A percentile compares a stretch with the other conserved stretches of the same genome.
These are phyloP conservation scores for Sporisorium iseilematis-ciliati DNA, from an alignment of 1,284 basidiomycete genomes.

Conservation along the genomic window DNA sequence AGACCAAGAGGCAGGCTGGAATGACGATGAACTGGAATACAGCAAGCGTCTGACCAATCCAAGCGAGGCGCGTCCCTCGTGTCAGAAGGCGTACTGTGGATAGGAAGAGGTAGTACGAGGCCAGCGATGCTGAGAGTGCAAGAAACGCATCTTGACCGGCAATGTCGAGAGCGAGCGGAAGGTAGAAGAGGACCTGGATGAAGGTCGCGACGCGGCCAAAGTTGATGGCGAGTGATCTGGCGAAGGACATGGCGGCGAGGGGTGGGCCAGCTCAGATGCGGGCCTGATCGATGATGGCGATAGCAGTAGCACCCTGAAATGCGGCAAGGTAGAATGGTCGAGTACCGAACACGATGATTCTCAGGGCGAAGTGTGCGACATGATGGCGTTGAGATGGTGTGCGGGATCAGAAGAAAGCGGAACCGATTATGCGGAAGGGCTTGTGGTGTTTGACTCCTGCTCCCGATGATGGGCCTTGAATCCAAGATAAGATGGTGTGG, in stretches of 20 bases:
- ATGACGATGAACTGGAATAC: constrained; percentile 66
- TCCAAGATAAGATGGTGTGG: neutral
- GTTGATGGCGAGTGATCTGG: constrained; percentile 45
- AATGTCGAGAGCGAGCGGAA: constrained; percentile 67
- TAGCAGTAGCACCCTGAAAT: no score
- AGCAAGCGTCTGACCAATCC: constrained; percentile 58
- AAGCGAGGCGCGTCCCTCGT: constrained; percentile 48
- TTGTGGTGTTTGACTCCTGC: no score
- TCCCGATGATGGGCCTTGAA: no score
- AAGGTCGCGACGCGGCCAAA: constrained; percentile 60
- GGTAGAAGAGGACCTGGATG: constrained; percentile 67
- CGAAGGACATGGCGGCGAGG: constrained; percentile 33
- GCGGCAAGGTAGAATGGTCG: neutral
- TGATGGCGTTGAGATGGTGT: neutral
- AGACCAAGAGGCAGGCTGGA: constrained; percentile 62
- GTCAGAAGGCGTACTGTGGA: constrained; percentile 61
- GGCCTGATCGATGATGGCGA: neutral
- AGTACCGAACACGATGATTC: neutral
- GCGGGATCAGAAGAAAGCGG: neutral
- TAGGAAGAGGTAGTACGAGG: constrained; percentile 63
- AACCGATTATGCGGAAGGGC: neutral
- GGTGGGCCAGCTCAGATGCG: neutral
- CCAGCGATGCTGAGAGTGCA: constrained; percentile 66
- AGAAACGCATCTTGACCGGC: constrained; percentile 67
- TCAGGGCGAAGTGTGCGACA: constrained; percentile 10